phyloP scores from a whole-genome alignment of 495 filamentous ascomycete genomes.

The Talaromyces stipitatus region DNA sequence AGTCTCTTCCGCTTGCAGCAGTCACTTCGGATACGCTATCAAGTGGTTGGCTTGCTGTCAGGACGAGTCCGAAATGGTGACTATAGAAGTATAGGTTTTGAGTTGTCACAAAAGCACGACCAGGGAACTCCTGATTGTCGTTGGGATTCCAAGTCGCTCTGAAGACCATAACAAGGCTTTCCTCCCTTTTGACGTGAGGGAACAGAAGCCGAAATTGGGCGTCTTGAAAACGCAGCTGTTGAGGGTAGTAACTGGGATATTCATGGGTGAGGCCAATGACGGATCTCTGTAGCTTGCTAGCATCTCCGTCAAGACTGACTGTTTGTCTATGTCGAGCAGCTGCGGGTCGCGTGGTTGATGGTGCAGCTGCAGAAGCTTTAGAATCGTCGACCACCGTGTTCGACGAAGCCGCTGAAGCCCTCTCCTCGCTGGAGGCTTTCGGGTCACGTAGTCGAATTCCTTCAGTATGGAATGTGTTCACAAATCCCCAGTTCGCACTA shows the following conservation, averaged over 20 bases:
- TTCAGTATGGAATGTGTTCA: conserved; percentile 57
- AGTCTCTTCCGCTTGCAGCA: conserved; percentile 79
- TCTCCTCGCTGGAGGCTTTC: conserved; percentile 29
- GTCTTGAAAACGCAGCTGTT: conserved; percentile 77
- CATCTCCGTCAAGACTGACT: conserved; percentile 62
- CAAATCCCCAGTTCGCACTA: conserved; percentile 71
- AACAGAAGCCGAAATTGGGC: conserved; percentile 90
- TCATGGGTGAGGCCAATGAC: conserved; percentile 40
- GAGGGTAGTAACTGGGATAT: conserved; percentile 77
- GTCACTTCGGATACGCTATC: conserved; percentile 80
- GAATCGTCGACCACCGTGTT: conserved; percentile 24
- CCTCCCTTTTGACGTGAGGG: conserved; percentile 62
- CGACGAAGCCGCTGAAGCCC: conserved; percentile 13
- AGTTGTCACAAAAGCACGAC: conserved; percentile 80
- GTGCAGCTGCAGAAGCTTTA: conserved; percentile 13
- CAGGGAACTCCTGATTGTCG: conserved; percentile 74
- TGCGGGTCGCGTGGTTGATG: conserved; percentile 8
- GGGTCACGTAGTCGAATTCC: conserved; percentile 35
- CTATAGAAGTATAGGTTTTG: conserved; percentile 92
- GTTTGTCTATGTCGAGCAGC: conserved; percentile 64
- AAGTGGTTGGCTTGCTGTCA: conserved; percentile 68
- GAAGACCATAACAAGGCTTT: conserved; percentile 76
- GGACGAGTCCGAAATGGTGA: conserved; percentile 82
- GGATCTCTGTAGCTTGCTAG: conserved; percentile 35
- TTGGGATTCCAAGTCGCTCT: conserved; percentile 68